A percentile compares a stretch with the other conserved stretches of the same genome.
Conservation (phyloP, 2,329 filamentous ascomycete species). For the Fusarium equiseti region DNA sequence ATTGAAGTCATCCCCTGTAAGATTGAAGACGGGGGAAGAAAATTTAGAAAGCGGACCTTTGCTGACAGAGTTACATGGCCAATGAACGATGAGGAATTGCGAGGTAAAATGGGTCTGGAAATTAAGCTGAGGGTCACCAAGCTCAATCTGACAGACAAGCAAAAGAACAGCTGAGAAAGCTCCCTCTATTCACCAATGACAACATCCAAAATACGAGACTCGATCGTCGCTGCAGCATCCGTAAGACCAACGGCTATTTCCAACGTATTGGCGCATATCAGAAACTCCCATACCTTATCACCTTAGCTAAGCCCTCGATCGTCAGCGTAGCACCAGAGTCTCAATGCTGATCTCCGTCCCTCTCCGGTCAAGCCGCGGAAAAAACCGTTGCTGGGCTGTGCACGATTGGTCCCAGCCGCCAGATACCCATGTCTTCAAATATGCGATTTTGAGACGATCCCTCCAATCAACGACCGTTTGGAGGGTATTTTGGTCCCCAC, state of each 20-base stretch:
- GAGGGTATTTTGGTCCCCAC: not conserved
- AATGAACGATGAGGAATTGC: not conserved
- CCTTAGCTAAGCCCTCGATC: not conserved
- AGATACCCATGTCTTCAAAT: not conserved
- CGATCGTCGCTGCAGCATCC: not conserved
- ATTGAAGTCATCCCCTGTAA: not conserved
- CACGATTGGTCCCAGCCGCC: not conserved
- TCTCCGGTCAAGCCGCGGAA: slow-evolving; percentile 4
- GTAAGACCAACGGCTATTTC: not conserved
- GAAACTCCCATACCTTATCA: not conserved
- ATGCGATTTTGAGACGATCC: not conserved
- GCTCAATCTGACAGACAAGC: not conserved
- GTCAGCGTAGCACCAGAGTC: not conserved
- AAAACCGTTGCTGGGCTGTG: slow-evolving; percentile 4
- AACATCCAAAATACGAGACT: not conserved
- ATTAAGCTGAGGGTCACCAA: not conserved
- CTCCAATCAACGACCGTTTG: not conserved
- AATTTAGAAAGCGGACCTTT: not conserved
- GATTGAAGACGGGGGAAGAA: not conserved
- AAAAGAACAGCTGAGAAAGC: not conserved
- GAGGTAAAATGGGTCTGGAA: not conserved
- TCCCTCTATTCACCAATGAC: not conserved
- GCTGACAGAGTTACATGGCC: not conserved
- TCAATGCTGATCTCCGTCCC: not conserved
- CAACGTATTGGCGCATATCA: not conserved